Base-by-base conservation (phyloP, 257 asterid genomes). In the Craterostigma plantagineum region DNA sequence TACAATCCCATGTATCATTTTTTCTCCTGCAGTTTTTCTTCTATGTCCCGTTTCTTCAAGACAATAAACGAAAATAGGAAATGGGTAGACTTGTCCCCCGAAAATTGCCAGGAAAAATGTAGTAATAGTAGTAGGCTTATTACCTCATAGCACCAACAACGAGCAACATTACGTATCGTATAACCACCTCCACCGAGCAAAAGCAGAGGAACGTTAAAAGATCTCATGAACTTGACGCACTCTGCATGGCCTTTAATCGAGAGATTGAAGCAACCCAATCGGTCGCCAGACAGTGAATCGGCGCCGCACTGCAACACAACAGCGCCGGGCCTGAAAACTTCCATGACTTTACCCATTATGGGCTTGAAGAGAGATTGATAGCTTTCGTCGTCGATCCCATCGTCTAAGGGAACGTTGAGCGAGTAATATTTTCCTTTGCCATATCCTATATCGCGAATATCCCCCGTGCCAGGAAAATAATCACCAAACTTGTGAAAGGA, bases 81-180 rank as follows among this genome's bases (percentile, higher is more conserved):
- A 23, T 23, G 30, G 2, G n/a, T 2, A 23, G 30, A 23, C 6
- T 23, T 23, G 30, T 23, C 30, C 2, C 13, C n/a, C n/a, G n/a
- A 14, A 7, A 39, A 39, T 7, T 9, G 9, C 43, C 13, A 39
- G 1, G 16, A 4, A 2, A 23, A 23, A 7, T 13, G 3, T 41
- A 10, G 44, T 1, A n/a, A n/a, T n/a, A n/a, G n/a, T n/a, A n/a
- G n/a, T n/a, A n/a, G n/a, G n/a, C n/a, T n/a, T n/a, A 8, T 16
- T 59, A 68, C 76, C 70, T 72, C 81, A 11, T 72, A 68, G 57
- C 77, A 68, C 81, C 81, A 68, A 54, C 81, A 72, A 37, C 81
- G 74, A 38, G 81, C 76, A 8, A 72, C 77, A 17, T 68, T 72
- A 34, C 55, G 65, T 47, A 72, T 50, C 0, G 71, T 72, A 58